A percentile compares a stretch with the other conserved stretches of the same genome.
phyloP scores from a whole-genome alignment of 164 flowering plant genomes.

The Chloranthus sessilifolius region DNA sequence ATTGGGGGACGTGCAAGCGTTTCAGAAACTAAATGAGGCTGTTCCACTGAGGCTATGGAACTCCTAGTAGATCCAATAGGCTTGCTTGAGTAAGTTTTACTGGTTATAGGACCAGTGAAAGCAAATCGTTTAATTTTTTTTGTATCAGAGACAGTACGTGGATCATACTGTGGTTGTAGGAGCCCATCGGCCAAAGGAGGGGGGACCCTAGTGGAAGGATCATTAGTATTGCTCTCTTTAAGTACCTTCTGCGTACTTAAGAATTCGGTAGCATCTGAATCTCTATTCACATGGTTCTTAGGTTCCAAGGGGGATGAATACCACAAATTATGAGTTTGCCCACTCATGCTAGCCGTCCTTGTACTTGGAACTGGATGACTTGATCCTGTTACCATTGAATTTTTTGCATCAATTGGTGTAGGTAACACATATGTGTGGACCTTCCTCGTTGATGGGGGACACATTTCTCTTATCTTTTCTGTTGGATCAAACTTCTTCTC shows the following conservation, averaged over 20 bases:
- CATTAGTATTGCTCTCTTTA: constrained; percentile 58
- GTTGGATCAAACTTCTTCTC: constrained; percentile 45
- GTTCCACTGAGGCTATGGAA: constrained; percentile 31
- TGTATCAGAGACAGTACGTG: constrained; percentile 27
- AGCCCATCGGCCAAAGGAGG: constrained; percentile 48
- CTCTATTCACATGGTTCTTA: constrained; percentile 33
- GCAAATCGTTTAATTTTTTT: constrained; percentile 62
- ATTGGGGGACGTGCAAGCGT: constrained; percentile 34
- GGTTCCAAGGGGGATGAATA: constrained; percentile 64
- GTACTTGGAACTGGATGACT: constrained; percentile 23
- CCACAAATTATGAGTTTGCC: constrained; percentile 30
- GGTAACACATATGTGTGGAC: constrained; percentile 73
- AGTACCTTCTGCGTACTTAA: constrained; percentile 42
- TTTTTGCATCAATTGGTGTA: constrained; percentile 64
- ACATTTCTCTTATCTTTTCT: constrained; percentile 33
- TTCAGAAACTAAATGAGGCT: constrained; percentile 40
- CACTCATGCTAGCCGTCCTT: constrained; percentile 24
- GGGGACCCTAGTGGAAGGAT: constrained; percentile 32
- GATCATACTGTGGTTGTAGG: constrained; percentile 25
- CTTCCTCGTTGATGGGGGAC: constrained; percentile 46
- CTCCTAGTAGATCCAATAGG: constrained; percentile 36
- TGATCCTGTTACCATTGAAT: constrained; percentile 27
- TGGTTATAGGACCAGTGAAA: constrained; percentile 70
- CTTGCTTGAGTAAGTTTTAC: constrained; percentile 38
- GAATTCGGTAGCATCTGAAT: constrained; percentile 23